These are phyloP conservation scores for Amphirosellinia nigrospora DNA, from an alignment of 495 filamentous ascomycete species.

Conservation along the genomic window DNA sequence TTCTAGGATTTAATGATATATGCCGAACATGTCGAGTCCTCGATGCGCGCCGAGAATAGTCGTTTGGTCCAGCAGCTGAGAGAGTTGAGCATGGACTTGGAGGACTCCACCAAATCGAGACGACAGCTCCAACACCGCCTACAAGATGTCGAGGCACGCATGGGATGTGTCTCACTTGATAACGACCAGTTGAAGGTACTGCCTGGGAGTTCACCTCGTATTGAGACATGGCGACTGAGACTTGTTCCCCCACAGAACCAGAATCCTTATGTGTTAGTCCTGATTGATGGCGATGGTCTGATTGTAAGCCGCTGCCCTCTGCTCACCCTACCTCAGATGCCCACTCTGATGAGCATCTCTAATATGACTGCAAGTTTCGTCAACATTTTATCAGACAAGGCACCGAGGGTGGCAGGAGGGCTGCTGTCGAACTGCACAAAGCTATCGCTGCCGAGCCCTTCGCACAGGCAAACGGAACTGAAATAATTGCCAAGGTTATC, in stretches of 20 bases:
- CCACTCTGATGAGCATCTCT: constrained; percentile 23
- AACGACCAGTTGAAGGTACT: constrained; percentile 48
- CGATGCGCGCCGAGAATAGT: constrained; percentile 45
- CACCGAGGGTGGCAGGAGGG: constrained; percentile 71
- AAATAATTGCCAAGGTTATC: constrained; percentile 72
- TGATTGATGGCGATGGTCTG: constrained; percentile 81
- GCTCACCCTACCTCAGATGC: neutral
- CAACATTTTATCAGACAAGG: constrained; percentile 68
- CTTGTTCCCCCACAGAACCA: constrained; percentile 58
- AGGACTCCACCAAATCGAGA: constrained; percentile 45
- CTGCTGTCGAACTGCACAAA: constrained; percentile 65
- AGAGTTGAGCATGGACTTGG: constrained; percentile 51
- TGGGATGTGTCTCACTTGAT: constrained; percentile 38
- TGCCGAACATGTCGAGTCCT: constrained; percentile 41
- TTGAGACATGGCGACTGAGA: constrained; percentile 32
- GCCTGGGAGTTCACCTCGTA: constrained; percentile 3
- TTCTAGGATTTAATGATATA: constrained; percentile 54
- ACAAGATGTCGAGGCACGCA: constrained; percentile 37
- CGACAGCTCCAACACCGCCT: constrained; percentile 53
- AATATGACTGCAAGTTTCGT: constrained; percentile 59
- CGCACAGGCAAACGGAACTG: constrained; percentile 47
- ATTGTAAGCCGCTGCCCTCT: constrained; percentile 55
- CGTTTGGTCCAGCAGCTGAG: constrained; percentile 40
- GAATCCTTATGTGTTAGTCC: constrained; percentile 75
- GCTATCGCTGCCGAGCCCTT: constrained; percentile 56